A percentile compares a stretch with the other conserved stretches of the same genome.
Evolutionary conservation across 2,329 filamentous ascomycete genomes (phyloP).

Genomic region (Chaetomiaceae sp.): DNA sequence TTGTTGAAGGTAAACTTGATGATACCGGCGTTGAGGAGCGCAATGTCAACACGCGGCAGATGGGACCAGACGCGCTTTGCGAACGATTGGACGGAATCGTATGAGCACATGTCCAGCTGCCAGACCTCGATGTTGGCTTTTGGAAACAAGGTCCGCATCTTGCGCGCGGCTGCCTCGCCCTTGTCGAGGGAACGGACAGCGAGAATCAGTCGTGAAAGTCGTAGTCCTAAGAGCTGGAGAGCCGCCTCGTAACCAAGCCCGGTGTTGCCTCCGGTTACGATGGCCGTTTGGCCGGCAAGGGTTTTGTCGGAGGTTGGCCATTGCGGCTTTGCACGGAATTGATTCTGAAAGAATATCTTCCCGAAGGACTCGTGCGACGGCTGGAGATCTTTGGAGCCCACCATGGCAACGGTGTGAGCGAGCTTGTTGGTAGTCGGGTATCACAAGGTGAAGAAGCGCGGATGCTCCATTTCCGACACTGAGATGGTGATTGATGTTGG

Average conservation of each 20-base stretch:
- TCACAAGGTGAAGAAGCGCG: no score
- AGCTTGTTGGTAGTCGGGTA: no score
- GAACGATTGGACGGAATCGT: no score
- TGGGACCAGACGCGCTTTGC: no score
- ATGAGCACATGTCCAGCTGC: not conserved
- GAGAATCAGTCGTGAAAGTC: not conserved
- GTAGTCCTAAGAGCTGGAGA: not conserved
- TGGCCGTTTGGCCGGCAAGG: not conserved
- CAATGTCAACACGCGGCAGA: conserved; percentile 29
- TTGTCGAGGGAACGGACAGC: not conserved
- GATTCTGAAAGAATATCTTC: not conserved
- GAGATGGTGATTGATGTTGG: no score
- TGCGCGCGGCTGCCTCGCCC: not conserved
- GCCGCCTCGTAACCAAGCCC: not conserved
- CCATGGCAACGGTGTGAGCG: not conserved
- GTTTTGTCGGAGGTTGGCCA: not conserved
- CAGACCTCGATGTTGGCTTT: not conserved
- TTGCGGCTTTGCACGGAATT: not conserved
- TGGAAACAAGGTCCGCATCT: not conserved
- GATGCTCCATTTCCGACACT: no score
- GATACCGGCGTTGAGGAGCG: conserved; percentile 41
- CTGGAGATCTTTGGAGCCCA: not conserved
- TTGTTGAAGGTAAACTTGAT: not conserved
- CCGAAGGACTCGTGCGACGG: not conserved
- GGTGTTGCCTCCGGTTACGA: not conserved